phyloP scores from a whole-genome alignment of 2,329 filamentous ascomycete species.

The Elsinoe arachidis region DNA sequence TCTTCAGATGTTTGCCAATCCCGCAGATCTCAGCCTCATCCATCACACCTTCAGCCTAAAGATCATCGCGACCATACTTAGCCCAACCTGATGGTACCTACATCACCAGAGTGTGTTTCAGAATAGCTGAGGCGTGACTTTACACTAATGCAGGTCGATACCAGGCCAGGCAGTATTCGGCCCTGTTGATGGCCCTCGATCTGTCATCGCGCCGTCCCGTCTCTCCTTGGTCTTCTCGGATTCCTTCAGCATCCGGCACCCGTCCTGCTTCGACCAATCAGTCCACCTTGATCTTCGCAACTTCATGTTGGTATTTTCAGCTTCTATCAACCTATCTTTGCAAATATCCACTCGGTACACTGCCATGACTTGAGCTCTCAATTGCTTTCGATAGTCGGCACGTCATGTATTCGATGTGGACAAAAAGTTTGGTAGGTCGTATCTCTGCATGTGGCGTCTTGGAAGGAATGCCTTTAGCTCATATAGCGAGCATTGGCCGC shows the following conservation, averaged over 20 bases:
- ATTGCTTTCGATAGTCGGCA: background rate
- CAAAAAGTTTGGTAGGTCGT: background rate
- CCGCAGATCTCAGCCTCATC: background rate
- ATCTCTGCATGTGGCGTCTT: background rate
- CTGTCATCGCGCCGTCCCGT: slow-evolving; percentile 3
- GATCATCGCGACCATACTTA: background rate
- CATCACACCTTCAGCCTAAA: background rate
- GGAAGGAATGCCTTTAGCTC: background rate
- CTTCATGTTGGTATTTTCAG: slow-evolving; percentile 4
- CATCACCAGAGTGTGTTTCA: background rate
- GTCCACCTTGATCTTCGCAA: background rate
- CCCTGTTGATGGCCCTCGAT: background rate
- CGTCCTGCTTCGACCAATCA: background rate
- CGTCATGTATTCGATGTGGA: background rate
- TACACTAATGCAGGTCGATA: slow-evolving; percentile 1
- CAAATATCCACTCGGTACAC: background rate
- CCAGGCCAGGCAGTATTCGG: background rate
- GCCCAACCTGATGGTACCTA: background rate
- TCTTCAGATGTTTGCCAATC: background rate
- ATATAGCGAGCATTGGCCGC: slow-evolving; percentile 5
- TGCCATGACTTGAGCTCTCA: background rate
- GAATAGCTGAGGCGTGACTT: background rate
- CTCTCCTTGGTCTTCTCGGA: slow-evolving; percentile 4
- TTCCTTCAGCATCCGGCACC: background rate
- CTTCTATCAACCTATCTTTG: background rate